phyloP scores from a whole-genome alignment of 2,329 filamentous ascomycete species.

The Aspergillus udagawae region DNA sequence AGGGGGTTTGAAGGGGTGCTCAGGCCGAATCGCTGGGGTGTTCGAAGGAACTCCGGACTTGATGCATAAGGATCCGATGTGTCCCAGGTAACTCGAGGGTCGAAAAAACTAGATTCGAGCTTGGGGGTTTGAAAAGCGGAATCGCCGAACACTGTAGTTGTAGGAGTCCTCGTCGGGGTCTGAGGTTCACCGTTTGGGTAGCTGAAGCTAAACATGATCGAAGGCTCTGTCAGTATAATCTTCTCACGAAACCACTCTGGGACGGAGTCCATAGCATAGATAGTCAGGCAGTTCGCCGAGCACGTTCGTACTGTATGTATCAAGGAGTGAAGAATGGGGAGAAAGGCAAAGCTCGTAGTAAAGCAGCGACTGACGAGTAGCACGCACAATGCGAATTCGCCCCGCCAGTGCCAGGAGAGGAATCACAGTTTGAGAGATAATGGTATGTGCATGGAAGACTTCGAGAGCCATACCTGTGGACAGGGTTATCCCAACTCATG shows the following conservation, averaged over 20 bases:
- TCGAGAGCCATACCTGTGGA: constrained; percentile 39
- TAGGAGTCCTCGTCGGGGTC: constrained; percentile 44
- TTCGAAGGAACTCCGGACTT: constrained; percentile 44
- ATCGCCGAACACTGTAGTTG: constrained; percentile 35
- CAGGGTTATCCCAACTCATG: constrained; percentile 46
- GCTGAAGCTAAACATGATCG: constrained; percentile 41
- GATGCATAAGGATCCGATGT: constrained; percentile 45
- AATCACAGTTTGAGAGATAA: neutral
- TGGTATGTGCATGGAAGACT: neutral
- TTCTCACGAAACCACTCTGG: constrained; percentile 9
- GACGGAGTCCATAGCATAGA: constrained; percentile 4
- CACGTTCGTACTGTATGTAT: neutral
- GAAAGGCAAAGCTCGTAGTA: neutral
- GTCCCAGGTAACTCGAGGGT: constrained; percentile 45
- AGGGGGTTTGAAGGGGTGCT: constrained; percentile 29
- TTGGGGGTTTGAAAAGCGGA: constrained; percentile 43
- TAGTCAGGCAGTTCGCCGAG: constrained; percentile 6
- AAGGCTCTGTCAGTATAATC: constrained; percentile 32
- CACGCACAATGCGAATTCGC: neutral
- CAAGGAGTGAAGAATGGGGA: constrained; percentile 1
- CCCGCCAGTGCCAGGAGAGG: neutral
- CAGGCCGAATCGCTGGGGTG: constrained; percentile 37
- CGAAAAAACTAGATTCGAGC: constrained; percentile 46
- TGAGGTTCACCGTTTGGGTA: constrained; percentile 45
- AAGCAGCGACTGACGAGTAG: neutral